A percentile compares a stretch with the other conserved stretches of the same genome.
phyloP scores from a whole-genome alignment of 257 asterid genomes.

The Osmanthus fragrans region DNA sequence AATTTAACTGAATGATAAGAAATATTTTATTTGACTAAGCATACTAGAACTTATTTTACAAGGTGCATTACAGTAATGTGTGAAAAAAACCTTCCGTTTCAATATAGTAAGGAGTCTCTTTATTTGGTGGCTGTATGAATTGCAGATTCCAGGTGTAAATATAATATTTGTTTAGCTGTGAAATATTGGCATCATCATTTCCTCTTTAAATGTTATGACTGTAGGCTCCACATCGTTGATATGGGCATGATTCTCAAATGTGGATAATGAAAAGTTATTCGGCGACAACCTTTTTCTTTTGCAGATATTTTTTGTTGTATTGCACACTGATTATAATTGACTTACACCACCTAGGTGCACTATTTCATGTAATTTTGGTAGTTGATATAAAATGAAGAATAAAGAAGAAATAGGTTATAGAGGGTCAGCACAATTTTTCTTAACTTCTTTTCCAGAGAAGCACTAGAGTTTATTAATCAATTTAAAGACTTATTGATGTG shows the following conservation, averaged over 20 bases:
- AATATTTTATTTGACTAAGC: not conserved
- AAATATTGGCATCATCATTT: not conserved
- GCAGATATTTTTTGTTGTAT: not conserved
- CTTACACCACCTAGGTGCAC: not conserved
- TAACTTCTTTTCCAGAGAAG: not conserved
- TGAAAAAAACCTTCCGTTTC: not conserved
- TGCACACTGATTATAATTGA: not conserved
- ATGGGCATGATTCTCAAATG: not conserved
- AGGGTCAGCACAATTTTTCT: conserved; percentile 1
- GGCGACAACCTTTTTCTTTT: not conserved
- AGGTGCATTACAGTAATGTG: not conserved
- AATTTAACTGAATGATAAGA: not conserved
- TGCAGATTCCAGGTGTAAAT: not conserved
- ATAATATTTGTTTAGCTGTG: not conserved
- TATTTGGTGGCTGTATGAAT: not conserved
- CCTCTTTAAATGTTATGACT: not conserved
- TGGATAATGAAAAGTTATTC: not conserved
- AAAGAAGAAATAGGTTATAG: not conserved
- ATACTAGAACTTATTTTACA: not conserved
- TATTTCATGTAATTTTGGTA: not conserved
- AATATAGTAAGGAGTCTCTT: not conserved
- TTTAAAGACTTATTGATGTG: not conserved
- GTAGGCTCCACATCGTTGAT: not conserved
- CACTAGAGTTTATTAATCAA: not conserved
- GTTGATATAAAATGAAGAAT: not conserved